Conservation (phyloP, 2,329 filamentous ascomycete genomes). For the Botrytis pseudocinerea region DNA sequence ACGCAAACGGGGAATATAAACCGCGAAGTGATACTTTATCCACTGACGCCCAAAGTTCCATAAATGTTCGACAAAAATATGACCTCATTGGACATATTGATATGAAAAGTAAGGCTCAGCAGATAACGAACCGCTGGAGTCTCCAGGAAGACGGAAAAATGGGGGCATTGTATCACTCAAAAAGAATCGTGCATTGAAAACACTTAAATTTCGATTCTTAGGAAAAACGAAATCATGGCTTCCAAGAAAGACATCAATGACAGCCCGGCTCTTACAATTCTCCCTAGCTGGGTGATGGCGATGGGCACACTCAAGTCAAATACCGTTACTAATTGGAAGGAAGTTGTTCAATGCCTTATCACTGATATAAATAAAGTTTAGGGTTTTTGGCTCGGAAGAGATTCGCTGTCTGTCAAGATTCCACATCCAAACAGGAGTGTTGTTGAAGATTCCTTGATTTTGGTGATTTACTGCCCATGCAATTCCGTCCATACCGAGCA, state of each 20-base stretch:
- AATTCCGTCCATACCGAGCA: neutral
- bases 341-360: neutral
- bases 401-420: neutral
- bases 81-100: slow-evolving; percentile 17
- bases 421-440: neutral
- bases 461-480: neutral
- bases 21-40: neutral
- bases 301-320: neutral
- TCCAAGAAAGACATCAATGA: no score
- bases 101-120: neutral
- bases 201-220: no score
- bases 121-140: neutral
- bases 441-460: neutral
- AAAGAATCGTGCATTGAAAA: no score
- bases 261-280: neutral
- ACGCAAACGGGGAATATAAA: neutral
- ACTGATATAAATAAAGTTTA: neutral
- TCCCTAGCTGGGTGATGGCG: neutral
- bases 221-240: no score
- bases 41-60: neutral
- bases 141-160: neutral
- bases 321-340: neutral
- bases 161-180: no score
- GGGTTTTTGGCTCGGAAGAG: neutral
- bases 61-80: neutral